These are phyloP conservation scores for Kwoniella newhampshirensis DNA, from an alignment of 768 basidiomycete species.

Conservation along the genomic window DNA sequence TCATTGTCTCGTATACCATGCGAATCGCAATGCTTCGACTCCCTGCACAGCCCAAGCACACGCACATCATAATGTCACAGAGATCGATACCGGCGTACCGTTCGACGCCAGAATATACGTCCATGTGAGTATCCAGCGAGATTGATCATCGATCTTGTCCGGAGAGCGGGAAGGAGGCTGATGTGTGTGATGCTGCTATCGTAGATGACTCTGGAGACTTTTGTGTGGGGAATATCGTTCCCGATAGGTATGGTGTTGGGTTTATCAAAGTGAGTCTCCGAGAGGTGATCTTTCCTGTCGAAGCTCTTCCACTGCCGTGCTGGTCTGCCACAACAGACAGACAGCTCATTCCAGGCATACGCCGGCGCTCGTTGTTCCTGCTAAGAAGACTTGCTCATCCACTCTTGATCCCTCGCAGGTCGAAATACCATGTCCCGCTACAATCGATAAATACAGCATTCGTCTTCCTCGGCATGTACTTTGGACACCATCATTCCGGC, in stretches of 20 bases:
- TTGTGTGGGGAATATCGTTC: slow-evolving; percentile 82
- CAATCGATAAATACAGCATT: slow-evolving; percentile 71
- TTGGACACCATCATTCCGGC: slow-evolving; percentile 85
- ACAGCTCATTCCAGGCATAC: too few species aligned
- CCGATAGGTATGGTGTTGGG: slow-evolving; percentile 64
- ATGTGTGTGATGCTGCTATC: background rate
- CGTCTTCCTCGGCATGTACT: slow-evolving; percentile 69
- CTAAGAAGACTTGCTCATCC: slow-evolving; percentile 5
- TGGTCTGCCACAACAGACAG: background rate
- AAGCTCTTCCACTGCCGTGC: background rate
- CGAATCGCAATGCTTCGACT: too few species aligned
- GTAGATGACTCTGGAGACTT: slow-evolving; percentile 68
- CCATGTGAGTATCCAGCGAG: slow-evolving; percentile 60
- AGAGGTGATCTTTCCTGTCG: too few species aligned
- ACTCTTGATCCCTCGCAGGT: slow-evolving; percentile 45
- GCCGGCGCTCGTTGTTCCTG: background rate
- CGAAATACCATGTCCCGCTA: slow-evolving; percentile 86
- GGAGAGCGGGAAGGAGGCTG: too few species aligned
- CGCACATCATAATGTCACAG: slow-evolving; percentile 64
- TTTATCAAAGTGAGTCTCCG: slow-evolving; percentile 47
- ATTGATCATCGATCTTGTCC: too few species aligned
- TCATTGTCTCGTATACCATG: too few species aligned
- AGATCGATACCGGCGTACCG: slow-evolving; percentile 65
- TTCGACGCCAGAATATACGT: slow-evolving; percentile 77
- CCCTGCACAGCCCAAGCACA: slow-evolving; percentile 34